Percentiles rank a stretch among this genome's conserved stretches.
Conservation (phyloP, 225 moss, liverwort and hornwort genomes). For the Polytrichum formosum region DNA sequence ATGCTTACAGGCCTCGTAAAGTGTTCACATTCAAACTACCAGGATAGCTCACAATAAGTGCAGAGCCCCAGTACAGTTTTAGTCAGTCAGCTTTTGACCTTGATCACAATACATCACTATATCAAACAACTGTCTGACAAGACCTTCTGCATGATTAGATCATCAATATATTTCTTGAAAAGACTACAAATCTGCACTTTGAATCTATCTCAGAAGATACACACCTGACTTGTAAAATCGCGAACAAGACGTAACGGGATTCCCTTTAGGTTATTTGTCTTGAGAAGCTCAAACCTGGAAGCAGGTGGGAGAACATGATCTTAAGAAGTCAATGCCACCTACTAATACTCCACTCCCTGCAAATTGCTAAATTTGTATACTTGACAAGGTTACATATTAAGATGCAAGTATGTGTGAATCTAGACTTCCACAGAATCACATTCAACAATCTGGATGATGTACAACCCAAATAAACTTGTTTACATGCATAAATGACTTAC, state of each 20-base stretch:
- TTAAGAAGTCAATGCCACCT: neutral
- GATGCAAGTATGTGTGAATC: no score
- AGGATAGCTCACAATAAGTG: neutral
- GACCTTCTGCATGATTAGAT: no score
- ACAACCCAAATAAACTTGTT: no score
- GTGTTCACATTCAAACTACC: conserved; percentile 3
- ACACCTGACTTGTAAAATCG: conserved; percentile 70
- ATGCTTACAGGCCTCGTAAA: no score
- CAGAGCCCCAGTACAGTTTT: conserved; percentile 1
- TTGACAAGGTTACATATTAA: no score
- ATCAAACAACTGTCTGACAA: conserved; percentile 5
- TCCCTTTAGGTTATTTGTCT: conserved; percentile 71
- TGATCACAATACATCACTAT: neutral
- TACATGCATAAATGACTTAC: conserved; percentile 43
- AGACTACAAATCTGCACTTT: no score
- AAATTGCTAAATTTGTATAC: no score
- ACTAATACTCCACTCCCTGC: no score
- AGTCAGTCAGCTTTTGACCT: neutral
- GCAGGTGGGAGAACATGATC: neutral
- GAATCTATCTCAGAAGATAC: neutral
- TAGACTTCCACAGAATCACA: no score
- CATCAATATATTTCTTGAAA: no score
- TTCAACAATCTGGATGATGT: no score
- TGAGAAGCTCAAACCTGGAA: conserved; percentile 76
- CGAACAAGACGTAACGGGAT: conserved; percentile 71